Percentiles rank a stretch among this genome's conserved stretches.
Conservation (phyloP, 73 alveolate species). For the Uronychia setigera region DNA sequence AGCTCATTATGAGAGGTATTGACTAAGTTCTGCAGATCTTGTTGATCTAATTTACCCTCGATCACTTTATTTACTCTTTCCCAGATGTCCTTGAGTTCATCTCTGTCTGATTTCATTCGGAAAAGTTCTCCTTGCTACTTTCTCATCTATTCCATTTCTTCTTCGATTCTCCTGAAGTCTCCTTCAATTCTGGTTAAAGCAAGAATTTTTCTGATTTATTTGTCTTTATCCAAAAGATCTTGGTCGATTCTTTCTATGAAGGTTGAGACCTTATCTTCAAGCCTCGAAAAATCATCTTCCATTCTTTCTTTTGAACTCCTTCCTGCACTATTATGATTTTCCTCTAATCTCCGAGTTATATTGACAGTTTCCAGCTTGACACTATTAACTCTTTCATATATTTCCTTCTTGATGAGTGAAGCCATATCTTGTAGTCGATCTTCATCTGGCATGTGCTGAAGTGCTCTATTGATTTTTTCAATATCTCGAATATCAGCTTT, state of each 20-base stretch:
- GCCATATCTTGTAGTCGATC: slow-evolving; percentile 17
- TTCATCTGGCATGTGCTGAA: slow-evolving; percentile 13
- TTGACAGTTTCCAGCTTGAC: slow-evolving; percentile 8
- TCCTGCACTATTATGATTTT: too few species aligned
- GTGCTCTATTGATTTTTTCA: slow-evolving; percentile 1
- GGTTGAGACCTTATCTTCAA: background rate
- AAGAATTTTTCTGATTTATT: background rate
- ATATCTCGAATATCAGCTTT: slow-evolving; percentile 42
- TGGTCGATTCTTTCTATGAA: background rate
- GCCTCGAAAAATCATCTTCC: background rate
- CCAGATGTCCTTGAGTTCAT: background rate
- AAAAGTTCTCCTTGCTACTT: background rate
- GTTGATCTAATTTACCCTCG: slow-evolving; percentile 33
- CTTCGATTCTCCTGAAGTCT: background rate
- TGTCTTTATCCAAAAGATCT: background rate
- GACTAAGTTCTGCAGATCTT: slow-evolving; percentile 35
- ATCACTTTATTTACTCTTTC: slow-evolving; percentile 3
- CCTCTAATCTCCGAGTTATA: slow-evolving; percentile 15
- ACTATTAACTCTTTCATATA: background rate
- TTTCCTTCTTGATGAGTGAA: slow-evolving; percentile 4
- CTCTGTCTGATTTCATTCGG: background rate
- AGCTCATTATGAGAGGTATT: slow-evolving; percentile 5
- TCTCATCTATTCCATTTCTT: background rate
- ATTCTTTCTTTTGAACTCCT: slow-evolving; percentile 2
- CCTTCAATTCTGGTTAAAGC: background rate